Evolutionary conservation across 2,329 filamentous ascomycete species (phyloP).

Genomic region (Trichoderma breve): DNA sequence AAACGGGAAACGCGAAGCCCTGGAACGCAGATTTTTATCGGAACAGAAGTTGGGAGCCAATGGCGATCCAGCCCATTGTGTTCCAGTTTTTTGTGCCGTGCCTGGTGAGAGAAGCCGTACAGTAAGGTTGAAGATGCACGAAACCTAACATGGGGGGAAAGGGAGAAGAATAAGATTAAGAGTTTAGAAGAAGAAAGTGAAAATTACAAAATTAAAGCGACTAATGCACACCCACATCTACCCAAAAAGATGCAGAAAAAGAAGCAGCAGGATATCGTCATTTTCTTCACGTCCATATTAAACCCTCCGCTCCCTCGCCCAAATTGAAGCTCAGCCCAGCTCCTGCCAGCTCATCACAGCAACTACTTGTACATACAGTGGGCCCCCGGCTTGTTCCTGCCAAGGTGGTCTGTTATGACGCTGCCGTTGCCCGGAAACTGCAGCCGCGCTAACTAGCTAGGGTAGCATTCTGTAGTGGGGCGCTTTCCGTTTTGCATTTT

Average conservation of each 20-base stretch:
- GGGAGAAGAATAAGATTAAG: background rate
- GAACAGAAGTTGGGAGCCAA: background rate
- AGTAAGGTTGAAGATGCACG: background rate
- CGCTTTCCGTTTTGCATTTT: background rate
- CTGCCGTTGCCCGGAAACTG: slow-evolving; percentile 18
- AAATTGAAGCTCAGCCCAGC: background rate
- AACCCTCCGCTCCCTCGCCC: background rate
- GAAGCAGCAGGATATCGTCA: background rate
- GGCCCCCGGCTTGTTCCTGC: slow-evolving; percentile 12
- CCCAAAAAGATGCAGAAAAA: background rate
- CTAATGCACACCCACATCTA: background rate
- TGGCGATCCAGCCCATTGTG: background rate
- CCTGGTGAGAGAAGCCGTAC: background rate
- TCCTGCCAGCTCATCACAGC: slow-evolving; percentile 13
- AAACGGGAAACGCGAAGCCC: background rate
- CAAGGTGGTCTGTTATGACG: slow-evolving; percentile 19
- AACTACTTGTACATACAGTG: background rate
- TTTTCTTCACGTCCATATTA: background rate
- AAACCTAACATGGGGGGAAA: background rate
- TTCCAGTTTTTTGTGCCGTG: background rate
- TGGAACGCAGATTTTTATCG: background rate
- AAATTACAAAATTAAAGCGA: background rate
- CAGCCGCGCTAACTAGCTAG: slow-evolving; percentile 14
- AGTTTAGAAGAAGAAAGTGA: background rate
- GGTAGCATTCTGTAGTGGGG: slow-evolving; percentile 11